Evolutionary conservation across 1,284 basidiomycete species (phyloP).

Genomic region (Pascua guehoae): DNA sequence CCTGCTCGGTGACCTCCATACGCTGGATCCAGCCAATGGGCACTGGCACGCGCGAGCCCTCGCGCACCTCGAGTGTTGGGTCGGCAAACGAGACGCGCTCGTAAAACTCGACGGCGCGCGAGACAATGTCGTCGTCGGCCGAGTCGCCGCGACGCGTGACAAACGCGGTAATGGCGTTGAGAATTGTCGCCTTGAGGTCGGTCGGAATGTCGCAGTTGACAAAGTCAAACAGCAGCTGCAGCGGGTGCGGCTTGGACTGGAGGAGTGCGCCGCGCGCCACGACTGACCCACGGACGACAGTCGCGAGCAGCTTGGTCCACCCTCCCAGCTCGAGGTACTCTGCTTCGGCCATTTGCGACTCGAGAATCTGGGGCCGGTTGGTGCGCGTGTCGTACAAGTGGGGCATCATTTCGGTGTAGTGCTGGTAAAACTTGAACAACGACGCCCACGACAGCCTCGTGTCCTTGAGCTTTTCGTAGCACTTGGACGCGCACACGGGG

Average conservation of each 20-base stretch:
- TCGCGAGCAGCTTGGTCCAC: conserved; percentile 60
- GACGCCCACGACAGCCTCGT: conserved; percentile 31
- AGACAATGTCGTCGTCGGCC: conserved; percentile 66
- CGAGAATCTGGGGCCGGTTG: conserved; percentile 20
- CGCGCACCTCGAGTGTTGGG: conserved; percentile 32
- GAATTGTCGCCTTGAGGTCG: conserved; percentile 83
- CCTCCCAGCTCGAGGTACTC: conserved; percentile 34
- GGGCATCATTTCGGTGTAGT: conserved; percentile 41
- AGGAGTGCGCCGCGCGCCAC: conserved; percentile 51
- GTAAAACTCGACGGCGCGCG: conserved; percentile 57
- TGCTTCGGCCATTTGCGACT: conserved; percentile 33
- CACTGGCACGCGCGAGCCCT: conserved; percentile 23
- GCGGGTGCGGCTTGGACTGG: conserved; percentile 70
- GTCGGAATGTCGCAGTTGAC: conserved; percentile 75
- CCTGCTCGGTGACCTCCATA: conserved; percentile 74
- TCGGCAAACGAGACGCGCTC: conserved; percentile 69
- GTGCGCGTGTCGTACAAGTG: conserved; percentile 39
- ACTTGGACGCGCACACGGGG: conserved; percentile 62
- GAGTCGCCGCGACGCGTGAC: conserved; percentile 68
- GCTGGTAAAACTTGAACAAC: conserved; percentile 40
- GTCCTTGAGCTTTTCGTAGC: conserved; percentile 40
- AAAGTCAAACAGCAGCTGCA: conserved; percentile 72
- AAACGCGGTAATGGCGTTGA: conserved; percentile 81
- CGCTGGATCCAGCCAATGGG: conserved; percentile 42
- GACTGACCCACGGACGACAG: conserved; percentile 69